Percentiles rank a stretch among this genome's conserved stretches.
Conservation (phyloP, 176 grass and related monocot genomes). For the Carex littledalei region DNA sequence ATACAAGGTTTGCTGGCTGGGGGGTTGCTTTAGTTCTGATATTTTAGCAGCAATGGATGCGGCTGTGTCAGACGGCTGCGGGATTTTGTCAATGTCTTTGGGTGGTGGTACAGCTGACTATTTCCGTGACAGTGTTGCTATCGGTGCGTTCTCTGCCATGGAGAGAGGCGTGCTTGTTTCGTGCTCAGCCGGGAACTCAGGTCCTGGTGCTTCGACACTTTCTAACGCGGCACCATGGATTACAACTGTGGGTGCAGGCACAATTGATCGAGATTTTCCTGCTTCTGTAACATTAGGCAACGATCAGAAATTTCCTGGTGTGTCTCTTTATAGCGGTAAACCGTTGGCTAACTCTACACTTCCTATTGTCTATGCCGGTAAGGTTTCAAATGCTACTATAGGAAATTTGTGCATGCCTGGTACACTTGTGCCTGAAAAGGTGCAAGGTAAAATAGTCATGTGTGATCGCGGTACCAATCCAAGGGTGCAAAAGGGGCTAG, state of each 20-base stretch:
- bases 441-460: constrained; percentile 83
- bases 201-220: constrained; percentile 53
- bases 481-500: constrained; percentile 77
- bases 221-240: constrained; percentile 95
- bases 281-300: constrained; percentile 53
- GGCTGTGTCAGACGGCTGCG: constrained; percentile 70
- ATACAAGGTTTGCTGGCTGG: constrained; percentile 95
- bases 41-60: constrained; percentile 93
- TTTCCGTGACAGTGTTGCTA: constrained; percentile 70
- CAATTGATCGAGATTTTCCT: constrained; percentile 88
- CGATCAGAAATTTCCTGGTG: constrained; percentile 63
- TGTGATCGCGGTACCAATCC: constrained; percentile 87
- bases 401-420: constrained; percentile 83
- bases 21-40: constrained; percentile 92
- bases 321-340: constrained; percentile 81
- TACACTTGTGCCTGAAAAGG: constrained; percentile 74
- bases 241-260: constrained; percentile 82
- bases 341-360: constrained; percentile 36
- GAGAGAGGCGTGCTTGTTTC: constrained; percentile 81
- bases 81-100: constrained; percentile 81
- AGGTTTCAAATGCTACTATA: constrained; percentile 68
- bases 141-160: constrained; percentile 81
- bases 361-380: constrained; percentile 71
- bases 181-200: constrained; percentile 78
- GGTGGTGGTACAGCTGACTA: constrained; percentile 77